A percentile compares a stretch with the other conserved stretches of the same genome.
These are phyloP conservation scores for Ustilago crameri DNA, from an alignment of 1,284 basidiomycete genomes.

Conservation along the genomic window DNA sequence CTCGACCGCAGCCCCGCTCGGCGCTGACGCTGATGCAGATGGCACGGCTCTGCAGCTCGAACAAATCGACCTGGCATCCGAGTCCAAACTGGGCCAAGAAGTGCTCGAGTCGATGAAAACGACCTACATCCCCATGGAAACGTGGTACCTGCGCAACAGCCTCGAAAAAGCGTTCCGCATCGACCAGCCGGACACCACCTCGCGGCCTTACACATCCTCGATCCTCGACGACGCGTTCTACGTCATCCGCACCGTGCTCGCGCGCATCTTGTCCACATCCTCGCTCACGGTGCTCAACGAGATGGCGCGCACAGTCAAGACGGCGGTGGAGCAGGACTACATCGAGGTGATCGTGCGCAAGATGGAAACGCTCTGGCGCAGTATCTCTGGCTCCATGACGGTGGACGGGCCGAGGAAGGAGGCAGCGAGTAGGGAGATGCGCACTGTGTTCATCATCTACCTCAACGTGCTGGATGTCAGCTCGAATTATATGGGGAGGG, in stretches of 20 bases:
- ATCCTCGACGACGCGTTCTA: slow-evolving; percentile 67
- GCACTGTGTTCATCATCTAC: slow-evolving; percentile 59
- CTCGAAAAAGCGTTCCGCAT: slow-evolving; percentile 76
- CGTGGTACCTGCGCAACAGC: slow-evolving; percentile 88
- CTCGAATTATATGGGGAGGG: slow-evolving; percentile 55
- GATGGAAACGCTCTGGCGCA: slow-evolving; percentile 61
- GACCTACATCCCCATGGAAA: slow-evolving; percentile 88
- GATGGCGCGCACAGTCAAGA: slow-evolving; percentile 40
- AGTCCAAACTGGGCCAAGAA: slow-evolving; percentile 77
- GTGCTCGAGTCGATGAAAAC: slow-evolving; percentile 70
- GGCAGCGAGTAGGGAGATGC: slow-evolving; percentile 64
- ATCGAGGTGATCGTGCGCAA: slow-evolving; percentile 62
- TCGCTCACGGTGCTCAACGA: slow-evolving; percentile 40
- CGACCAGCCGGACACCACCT: slow-evolving; percentile 48
- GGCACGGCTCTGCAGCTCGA: not conserved
- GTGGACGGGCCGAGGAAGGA: slow-evolving; percentile 66
- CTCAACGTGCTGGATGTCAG: slow-evolving; percentile 63
- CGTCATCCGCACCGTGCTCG: slow-evolving; percentile 60
- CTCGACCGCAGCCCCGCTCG: slow-evolving; percentile 4
- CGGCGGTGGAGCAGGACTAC: slow-evolving; percentile 58
- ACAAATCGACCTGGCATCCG: slow-evolving; percentile 69
- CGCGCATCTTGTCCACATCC: slow-evolving; percentile 58
- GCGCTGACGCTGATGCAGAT: slow-evolving; percentile 1
- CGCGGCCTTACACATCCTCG: slow-evolving; percentile 57
- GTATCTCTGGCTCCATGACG: slow-evolving; percentile 51